phyloP scores from a whole-genome alignment of 768 basidiomycete species.

The Dentipellis sp. region DNA sequence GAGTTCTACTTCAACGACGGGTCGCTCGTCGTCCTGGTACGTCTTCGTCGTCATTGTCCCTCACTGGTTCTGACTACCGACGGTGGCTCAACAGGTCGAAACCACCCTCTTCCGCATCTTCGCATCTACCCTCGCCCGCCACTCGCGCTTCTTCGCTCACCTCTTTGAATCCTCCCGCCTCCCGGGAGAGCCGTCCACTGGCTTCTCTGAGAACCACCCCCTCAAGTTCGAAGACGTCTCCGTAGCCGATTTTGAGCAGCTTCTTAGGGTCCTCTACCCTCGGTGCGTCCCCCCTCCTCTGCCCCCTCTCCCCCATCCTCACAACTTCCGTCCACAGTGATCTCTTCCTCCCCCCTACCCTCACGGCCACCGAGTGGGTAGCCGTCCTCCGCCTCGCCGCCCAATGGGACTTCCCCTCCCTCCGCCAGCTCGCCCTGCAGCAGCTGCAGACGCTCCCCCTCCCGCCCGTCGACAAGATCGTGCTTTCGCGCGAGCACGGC shows the following conservation, averaged over 20 bases:
- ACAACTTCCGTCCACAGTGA: neutral
- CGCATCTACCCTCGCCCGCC: neutral
- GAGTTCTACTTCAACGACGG: conserved; percentile 1
- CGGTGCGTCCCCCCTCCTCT: neutral
- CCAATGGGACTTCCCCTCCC: neutral
- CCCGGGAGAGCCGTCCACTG: neutral
- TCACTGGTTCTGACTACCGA: neutral
- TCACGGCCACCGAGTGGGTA: neutral
- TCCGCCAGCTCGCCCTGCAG: neutral
- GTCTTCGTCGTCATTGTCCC: neutral
- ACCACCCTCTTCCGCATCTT: neutral
- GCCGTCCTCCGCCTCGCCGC: neutral
- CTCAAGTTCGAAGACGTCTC: neutral
- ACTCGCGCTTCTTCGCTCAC: neutral
- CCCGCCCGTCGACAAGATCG: neutral
- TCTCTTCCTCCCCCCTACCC: neutral
- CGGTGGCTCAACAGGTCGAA: neutral
- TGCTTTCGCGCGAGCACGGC: neutral
- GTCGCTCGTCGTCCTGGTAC: neutral
- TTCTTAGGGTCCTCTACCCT: neutral
- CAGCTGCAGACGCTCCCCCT: neutral
- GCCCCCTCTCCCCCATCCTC: neutral
- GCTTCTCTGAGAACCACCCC: neutral
- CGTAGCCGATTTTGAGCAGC: neutral
- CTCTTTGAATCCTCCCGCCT: neutral